Base-by-base conservation (phyloP, 495 filamentous ascomycete genomes). In the Hypoxylon rickii region DNA sequence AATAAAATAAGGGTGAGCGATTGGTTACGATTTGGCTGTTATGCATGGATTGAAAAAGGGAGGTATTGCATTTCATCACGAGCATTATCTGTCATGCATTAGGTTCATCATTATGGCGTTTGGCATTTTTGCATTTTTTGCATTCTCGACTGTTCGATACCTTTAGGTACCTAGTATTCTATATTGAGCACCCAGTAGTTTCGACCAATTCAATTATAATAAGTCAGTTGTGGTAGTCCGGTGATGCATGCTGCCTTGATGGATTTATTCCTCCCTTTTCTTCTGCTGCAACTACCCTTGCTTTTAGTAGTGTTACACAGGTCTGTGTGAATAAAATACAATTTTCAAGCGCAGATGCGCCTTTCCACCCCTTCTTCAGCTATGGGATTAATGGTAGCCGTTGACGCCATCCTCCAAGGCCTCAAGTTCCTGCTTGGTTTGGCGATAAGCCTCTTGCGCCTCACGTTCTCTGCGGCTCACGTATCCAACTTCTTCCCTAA, bases 391-490 rank as follows among this genome's bases (percentile, higher is more conserved):
- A 56, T 73, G 73, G 54, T 70, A 74, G 22, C 71, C 70, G 46
- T 76, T 76, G 7, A 64, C 51, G 47, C 66, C 68, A 21, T 68
- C 55, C 44, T 55, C 63, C 65, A 93, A 73, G 50, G 73, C 78
- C 42, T 88, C 86, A 48, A 97, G 66, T 75, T 97, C 94, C 31
- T 90, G 88, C 67, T 80, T 90, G 52, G 83, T 79, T 52, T 70
- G 74, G 65, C 87, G 79, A 67, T 93, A 97, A 59, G 87, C 68
- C 51, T 97, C 91, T 72, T 98, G 95, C 21, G 89, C 89, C 76
- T 96, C 90, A 42, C 90, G 79, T 77, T 96, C 93, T 51, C 92
- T 80, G 52, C 84, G 86, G 66, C 84, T 87, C 17, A 97, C 82
- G 68, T 90, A 91, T 12, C 78, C 81, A 16, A 95, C 92, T 66